phyloP scores from a whole-genome alignment of 108 stramenopile species.

The Fragilariopsis cylindrus region DNA sequence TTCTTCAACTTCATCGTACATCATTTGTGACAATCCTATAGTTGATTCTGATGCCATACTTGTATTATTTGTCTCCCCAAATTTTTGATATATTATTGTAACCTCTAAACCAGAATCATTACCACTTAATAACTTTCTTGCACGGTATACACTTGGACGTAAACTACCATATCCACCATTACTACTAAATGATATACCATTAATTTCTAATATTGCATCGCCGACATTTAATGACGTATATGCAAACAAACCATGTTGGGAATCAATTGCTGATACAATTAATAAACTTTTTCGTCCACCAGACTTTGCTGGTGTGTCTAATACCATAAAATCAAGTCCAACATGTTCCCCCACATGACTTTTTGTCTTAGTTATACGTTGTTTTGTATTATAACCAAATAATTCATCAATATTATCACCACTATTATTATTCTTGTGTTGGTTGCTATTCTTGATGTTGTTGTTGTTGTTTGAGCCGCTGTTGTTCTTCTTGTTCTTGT shows the following conservation, averaged over 20 bases:
- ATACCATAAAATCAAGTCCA: conserved; percentile 9
- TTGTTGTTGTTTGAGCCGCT: background rate
- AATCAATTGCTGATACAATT: background rate
- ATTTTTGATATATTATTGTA: background rate
- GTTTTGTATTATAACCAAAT: background rate
- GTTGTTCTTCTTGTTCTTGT: background rate
- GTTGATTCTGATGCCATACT: too few species aligned
- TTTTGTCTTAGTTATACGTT: background rate
- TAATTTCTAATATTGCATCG: conserved; percentile 9
- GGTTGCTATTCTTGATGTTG: background rate
- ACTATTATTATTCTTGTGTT: too few species aligned
- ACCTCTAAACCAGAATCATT: too few species aligned
- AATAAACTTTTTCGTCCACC: background rate
- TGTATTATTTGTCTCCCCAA: background rate
- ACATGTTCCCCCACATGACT: background rate
- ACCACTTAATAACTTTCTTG: background rate
- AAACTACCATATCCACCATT: too few species aligned
- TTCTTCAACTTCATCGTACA: too few species aligned
- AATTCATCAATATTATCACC: background rate
- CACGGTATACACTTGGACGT: background rate
- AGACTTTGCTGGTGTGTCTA: background rate
- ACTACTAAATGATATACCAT: background rate
- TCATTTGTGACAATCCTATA: too few species aligned
- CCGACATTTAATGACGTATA: background rate
- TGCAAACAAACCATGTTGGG: background rate